A percentile compares a stretch with the other conserved stretches of the same genome.
These are phyloP conservation scores for Leccinum fibrillosum DNA, from an alignment of 768 basidiomycete species.

Conservation along the genomic window DNA sequence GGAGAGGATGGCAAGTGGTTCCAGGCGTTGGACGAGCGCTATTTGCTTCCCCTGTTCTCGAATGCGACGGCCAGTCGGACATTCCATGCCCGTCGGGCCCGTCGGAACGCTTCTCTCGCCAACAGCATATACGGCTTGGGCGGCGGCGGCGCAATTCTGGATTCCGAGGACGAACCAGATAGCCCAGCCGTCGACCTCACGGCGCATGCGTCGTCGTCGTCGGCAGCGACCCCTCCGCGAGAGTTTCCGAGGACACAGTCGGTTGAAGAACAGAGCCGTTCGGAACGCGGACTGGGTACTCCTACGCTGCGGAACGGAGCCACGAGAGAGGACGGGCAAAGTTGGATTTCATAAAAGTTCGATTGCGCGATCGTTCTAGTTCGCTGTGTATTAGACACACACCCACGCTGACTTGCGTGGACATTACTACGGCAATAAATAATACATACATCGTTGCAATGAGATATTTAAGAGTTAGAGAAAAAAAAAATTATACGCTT, in stretches of 20 bases:
- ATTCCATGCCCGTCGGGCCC: conserved; percentile 75
- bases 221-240: conserved; percentile 4
- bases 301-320: conserved; percentile 55
- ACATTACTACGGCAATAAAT: background rate
- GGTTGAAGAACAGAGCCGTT: conserved; percentile 48
- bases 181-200: conserved; percentile 46
- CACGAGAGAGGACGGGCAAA: conserved; percentile 25
- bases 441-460: background rate
- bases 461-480: background rate
- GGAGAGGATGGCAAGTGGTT: conserved; percentile 92
- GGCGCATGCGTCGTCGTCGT: conserved; percentile 6
- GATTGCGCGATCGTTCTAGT: background rate
- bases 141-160: conserved; percentile 18
- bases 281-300: conserved; percentile 62
- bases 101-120: conserved; percentile 40
- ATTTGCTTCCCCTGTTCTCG: conserved; percentile 88
- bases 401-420: background rate
- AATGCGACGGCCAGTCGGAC: conserved; percentile 87
- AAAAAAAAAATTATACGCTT: background rate
- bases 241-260: conserved; percentile 24
- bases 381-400: background rate
- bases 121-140: conserved; percentile 12
- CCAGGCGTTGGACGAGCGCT: conserved; percentile 91
- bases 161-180: conserved; percentile 40
- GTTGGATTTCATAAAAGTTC: background rate